phyloP scores from a whole-genome alignment of 2,329 filamentous ascomycete genomes.

The Botrytis porri region DNA sequence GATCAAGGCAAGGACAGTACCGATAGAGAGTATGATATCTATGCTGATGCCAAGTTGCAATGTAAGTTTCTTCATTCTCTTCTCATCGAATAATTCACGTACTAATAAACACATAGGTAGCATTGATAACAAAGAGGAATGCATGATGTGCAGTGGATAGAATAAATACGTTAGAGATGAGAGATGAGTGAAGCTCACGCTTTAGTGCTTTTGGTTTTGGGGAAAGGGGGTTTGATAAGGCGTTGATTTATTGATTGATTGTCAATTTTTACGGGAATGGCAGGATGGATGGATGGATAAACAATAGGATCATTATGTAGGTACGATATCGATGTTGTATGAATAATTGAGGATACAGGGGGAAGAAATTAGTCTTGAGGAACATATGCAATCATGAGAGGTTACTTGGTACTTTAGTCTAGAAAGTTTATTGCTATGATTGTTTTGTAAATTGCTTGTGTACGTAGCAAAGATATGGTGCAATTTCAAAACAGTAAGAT shows the following conservation, averaged over 20 bases:
- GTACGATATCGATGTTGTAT: conserved; percentile 1
- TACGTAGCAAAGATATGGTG: background rate
- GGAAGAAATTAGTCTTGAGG: background rate
- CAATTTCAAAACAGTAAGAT: background rate
- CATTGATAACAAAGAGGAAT: conserved; percentile 94
- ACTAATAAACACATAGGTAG: conserved; percentile 57
- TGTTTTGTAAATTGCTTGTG: background rate
- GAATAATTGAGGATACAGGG: background rate
- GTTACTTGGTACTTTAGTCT: background rate
- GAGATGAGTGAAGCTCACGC: conserved; percentile 16
- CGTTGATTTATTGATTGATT: background rate
- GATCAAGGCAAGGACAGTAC: conserved; percentile 68
- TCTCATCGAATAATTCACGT: conserved; percentile 26
- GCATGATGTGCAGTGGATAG: conserved; percentile 95
- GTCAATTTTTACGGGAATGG: conserved; percentile 1
- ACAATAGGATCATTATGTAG: conserved; percentile 6
- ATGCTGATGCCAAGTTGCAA: conserved; percentile 83
- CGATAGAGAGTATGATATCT: conserved; percentile 85
- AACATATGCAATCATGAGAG: background rate
- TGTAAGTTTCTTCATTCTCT: conserved; percentile 56
- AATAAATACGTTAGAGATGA: conserved; percentile 19
- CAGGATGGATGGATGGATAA: background rate
- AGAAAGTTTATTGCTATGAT: background rate
- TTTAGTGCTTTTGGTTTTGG: conserved; percentile 2
- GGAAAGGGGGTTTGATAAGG: background rate